Evolutionary conservation across 1,284 basidiomycete species (phyloP), one percentile per base, ranked within the genome.

Genomic region (Apiotrichum veenhuisii): DNA sequence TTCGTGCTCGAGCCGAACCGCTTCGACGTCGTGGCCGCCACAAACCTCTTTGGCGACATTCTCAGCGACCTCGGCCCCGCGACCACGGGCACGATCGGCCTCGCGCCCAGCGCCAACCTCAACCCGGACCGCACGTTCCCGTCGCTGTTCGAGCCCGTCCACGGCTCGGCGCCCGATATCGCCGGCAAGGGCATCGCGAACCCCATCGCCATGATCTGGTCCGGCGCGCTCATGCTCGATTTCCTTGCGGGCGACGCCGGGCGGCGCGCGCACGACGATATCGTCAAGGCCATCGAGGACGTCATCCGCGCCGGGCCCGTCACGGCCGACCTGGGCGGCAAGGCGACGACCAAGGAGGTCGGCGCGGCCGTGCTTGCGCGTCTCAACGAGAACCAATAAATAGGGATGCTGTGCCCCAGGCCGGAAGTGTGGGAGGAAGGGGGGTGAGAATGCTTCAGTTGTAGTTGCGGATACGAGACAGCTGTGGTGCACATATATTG

Each of bases 41-140:
- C 95, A 26, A 98, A 98, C 77, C 84, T 98, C 27, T 98, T 98
- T 75, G 95, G 96, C 22, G 95, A 98, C 79, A 98, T 98, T 71
- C 83, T 98, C 63, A 96, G 92, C 89, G 94, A 84, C 62, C 76
- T 84, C 23, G 82, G 80, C 30, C 80, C 82, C 3, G 82, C 83
- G 1, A 79, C 82, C 42, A 81, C 82, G 1, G 83, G 83, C 10
- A 81, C 82, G 8, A 84, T 84, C 61, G 83, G 83, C 9, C 82
- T 84, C 41, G 83, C 82, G 8, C 82, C 83, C 5, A 81, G 80
- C 5, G 80, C 79, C 22, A 83, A 83, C 63, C 72, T 84, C 47
- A 82, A 85, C 59, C 83, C 83, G 0, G 75, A 79, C 4, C 55
- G 71, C 27, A 67, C 65, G 25, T 75, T 66, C 58, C 83, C 82